Evolutionary conservation across 768 basidiomycete genomes (phyloP), one percentile per base, ranked within the genome.

Genomic region (Boletus barrowsii): DNA sequence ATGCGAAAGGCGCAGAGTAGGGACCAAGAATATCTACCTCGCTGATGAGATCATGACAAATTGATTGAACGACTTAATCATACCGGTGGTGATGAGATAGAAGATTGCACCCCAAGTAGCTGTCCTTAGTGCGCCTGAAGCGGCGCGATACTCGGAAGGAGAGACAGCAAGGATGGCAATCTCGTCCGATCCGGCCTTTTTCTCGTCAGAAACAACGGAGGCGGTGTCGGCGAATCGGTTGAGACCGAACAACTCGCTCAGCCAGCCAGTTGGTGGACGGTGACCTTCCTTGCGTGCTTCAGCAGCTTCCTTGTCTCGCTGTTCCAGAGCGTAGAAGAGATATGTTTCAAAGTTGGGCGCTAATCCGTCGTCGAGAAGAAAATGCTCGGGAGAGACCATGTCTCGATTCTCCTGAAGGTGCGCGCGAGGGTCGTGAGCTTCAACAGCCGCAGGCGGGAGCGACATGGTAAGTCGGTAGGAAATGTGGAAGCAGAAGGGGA

Each of bases 1-100:
- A 82, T 2, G 83, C 79, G 45, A 60, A 84, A 3, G 83, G 83
- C 0, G 82, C 77, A 33, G 82, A 80, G 68, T 81, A 83, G 1
- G 83, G 83, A 8, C 83, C 83, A 13, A 85, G 71, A 42, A 84
- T 83, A 55, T 85, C 83, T 62, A 64, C 2, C 7, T 14, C 9
- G 22, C 24, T 60, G n/a, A 68, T 64, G 20, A 59, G 54, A 42
- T 14, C 18, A 22, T n/a, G 4, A 5, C 1, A 18, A 4, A 17
- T 5, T 3, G 11, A 3, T 13, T 1, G 9, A 17, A 43, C 10
- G n/a, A 9, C 14, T 0, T 2, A n/a, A 10, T 37, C 62, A 33
- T 54, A 70, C 70, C 70, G 1, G 81, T 83, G 3, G 83, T 83
- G 51, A 83, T 82, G 22, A 83, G 69, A 59, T 79, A 83, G 55